Percentiles rank a stretch among this genome's conserved stretches.
Evolutionary conservation across 75 land plant genomes (phyloP).

Genomic region (Chamaecyparis obtusa): DNA sequence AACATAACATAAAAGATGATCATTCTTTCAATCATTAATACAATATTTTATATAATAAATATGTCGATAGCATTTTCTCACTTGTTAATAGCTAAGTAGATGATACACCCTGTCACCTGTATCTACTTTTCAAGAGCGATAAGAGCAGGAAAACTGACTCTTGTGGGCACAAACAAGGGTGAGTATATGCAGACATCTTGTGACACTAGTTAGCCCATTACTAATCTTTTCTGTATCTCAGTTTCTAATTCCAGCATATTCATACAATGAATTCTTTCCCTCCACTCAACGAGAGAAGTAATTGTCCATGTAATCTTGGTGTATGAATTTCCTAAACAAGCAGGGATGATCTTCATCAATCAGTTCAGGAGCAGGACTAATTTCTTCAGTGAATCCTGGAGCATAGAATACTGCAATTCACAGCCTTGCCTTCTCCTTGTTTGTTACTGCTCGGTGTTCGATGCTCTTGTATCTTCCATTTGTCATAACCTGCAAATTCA

Average conservation of each 20-base stretch:
- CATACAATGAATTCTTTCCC: slow-evolving; percentile 7
- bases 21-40: no score
- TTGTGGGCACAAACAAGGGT: no score
- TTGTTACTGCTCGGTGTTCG: slow-evolving; percentile 49
- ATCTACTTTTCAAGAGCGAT: neutral
- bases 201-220: no score
- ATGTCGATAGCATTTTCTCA: no score
- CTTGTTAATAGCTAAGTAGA: no score
- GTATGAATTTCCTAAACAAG: slow-evolving; percentile 18
- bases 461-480: slow-evolving; percentile 61
- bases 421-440: slow-evolving; percentile 32
- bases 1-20: no score
- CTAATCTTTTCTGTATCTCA: neutral
- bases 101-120: neutral
- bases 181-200: no score
- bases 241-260: neutral
- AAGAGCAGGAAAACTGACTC: neutral
- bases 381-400: slow-evolving; percentile 46
- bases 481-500: slow-evolving; percentile 26
- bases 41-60: no score
- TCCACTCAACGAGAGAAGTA: neutral
- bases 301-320: neutral
- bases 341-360: slow-evolving; percentile 20
- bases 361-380: slow-evolving; percentile 42
- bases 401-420: slow-evolving; percentile 66